Evolutionary conservation across 495 filamentous ascomycete species (phyloP), one percentile per base, ranked within the genome.

Genomic region (Aspergillus bridgeri): DNA sequence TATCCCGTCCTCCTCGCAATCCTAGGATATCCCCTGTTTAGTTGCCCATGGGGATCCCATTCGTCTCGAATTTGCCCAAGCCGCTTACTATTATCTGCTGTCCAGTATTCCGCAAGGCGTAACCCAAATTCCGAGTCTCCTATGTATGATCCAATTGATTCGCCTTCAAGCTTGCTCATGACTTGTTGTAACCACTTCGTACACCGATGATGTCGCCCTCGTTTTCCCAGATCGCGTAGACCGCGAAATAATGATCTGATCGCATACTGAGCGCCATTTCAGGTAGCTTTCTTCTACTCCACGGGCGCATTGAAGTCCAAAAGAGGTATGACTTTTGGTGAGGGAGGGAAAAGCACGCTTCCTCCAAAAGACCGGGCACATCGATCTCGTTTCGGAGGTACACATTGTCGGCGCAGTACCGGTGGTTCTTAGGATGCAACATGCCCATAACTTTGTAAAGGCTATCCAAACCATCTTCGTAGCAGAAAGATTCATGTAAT

Each of bases 221-320:
- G 17, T 76, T 63, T 33, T 80, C 76, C 79, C 79, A 83, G 0
- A 83, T 67, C 0, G 74, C 68, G 53, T 83, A 83, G 5, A 81
- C 33, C 0, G 80, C 75, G 54, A 84, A 75, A 51, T 83, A 84
- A 60, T 84, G 80, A 50, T 82, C 80, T 6, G 69, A 71, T 27
- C 80, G 79, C 70, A 83, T 69, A 17, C 69, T 76, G 3, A 82
- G 57, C 1, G 80, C 78, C 81, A 84, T 83, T 48, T 77, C 74
- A 0, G 69, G 66, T 6, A 75, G 62, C 17, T 60, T 48, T 3
- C 71, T 60, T 5, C 74, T 62, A 27, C 73, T 75, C 23, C 66
- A 68, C 0, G 80, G 80, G 50, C 67, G 63, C 79, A 83, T 82
- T 2, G 74, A 57, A 59, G 71, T 80, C 72, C 76, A 82, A 5